Base-by-base conservation (phyloP, 495 filamentous ascomycete species). In the Penicillium roqueforti region DNA sequence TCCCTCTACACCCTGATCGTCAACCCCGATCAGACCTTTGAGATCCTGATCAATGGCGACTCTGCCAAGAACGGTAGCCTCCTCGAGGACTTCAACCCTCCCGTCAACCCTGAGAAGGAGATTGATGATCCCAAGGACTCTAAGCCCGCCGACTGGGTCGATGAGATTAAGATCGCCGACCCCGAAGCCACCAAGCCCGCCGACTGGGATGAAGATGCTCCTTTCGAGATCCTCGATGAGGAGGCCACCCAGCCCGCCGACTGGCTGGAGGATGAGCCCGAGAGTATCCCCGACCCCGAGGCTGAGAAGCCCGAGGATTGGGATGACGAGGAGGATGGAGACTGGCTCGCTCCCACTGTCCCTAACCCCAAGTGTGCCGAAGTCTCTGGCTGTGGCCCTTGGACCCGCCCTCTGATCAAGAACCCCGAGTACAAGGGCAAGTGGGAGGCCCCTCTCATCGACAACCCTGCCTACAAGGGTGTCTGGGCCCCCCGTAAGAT, bases 251-350 rank as follows among this genome's bases (percentile, higher is more conserved):
- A 87, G 77, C 95, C 95, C 43, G 93, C 86, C 51, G 92, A 97
- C 74, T 99, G 95, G 95, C 84, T 99, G 53, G 92, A 89, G 72
- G 81, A 96, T 59, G 95, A 97, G 77, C 85, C 92, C 54, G 75
- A 78, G 52, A 87, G 81, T 67, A 80, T 97, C 54, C 84, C 92
- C 47, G 95, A 99, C 79, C 95, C 95, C 41, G 92, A 97, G 77
- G 91, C 95, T 34, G 83, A 91, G 80, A 99, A 97, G 84, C 95
- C 95, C 55, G 95, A 97, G 77, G 93, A 97, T 66, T 99, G 95
- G 95, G 93, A 97, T 78, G 93, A 97, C 54, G 95, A 97, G 80
- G 95, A 99, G 76, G 95, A 99, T 78, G 95, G 95, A 67, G 95
- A 99, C 77, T 99, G 92, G 91, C 74, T 97, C 61, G 78, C 93